These are phyloP conservation scores for Suaeda aralocaspica DNA, from an alignment of 148 eudicot genomes.

Conservation along the genomic window DNA sequence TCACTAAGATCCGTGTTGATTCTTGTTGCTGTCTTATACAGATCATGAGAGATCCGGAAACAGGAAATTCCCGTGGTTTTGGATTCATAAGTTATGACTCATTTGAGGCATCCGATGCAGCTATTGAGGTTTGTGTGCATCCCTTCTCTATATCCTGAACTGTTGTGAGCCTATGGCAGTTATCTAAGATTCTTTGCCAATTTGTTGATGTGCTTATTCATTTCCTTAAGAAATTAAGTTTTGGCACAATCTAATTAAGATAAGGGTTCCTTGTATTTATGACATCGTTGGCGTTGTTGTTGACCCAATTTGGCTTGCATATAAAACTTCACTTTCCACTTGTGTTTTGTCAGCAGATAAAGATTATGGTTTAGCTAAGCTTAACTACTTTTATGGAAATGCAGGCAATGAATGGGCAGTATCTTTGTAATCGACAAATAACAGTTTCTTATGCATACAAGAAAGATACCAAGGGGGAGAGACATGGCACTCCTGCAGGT, in stretches of 20 bases:
- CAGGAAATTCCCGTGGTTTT: conserved; percentile 96
- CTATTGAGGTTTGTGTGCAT: conserved; percentile 63
- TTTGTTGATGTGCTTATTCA: neutral
- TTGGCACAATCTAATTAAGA: neutral
- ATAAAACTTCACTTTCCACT: neutral
- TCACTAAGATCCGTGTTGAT: conserved; percentile 12
- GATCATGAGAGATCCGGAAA: conserved; percentile 99
- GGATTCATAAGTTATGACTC: conserved; percentile 97
- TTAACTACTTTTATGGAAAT: conserved; percentile 16
- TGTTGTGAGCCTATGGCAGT: neutral
- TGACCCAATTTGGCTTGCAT: neutral
- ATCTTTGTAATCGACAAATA: conserved; percentile 96
- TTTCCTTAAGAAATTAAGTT: neutral
- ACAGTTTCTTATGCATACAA: conserved; percentile 97
- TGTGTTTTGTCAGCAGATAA: neutral
- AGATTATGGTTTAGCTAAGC: neutral
- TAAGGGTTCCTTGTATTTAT: neutral
- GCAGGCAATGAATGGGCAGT: conserved; percentile 99
- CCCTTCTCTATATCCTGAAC: neutral
- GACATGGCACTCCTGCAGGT: conserved; percentile 99
- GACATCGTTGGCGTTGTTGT: neutral
- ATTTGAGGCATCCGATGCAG: conserved; percentile 94
- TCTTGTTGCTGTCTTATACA: conserved; percentile 31
- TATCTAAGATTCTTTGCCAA: neutral
- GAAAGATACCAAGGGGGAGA: conserved; percentile 96